Percentiles rank a stretch among this genome's conserved stretches.
Conservation (phyloP, 129 eudicot genomes). For the Sambucus nigra region DNA sequence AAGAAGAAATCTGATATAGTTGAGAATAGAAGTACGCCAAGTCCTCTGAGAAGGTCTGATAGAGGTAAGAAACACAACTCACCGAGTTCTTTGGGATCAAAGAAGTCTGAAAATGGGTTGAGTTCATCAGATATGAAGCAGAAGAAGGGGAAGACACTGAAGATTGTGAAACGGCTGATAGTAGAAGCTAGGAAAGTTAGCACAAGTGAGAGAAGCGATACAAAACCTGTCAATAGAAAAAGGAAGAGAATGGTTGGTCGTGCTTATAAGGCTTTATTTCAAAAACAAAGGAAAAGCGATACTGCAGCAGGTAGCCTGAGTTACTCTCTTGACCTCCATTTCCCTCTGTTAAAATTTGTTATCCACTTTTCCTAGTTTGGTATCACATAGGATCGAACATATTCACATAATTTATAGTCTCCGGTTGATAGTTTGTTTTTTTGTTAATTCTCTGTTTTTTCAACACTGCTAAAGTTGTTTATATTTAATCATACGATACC, state of each 20-base stretch:
- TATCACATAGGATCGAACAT: too few relatives aligned
- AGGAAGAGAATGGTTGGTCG: slow-evolving; percentile 38
- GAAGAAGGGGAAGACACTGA: slow-evolving; percentile 26
- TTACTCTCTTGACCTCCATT: background rate
- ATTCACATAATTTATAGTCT: background rate
- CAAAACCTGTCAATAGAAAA: slow-evolving; percentile 34
- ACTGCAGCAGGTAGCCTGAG: slow-evolving; percentile 33
- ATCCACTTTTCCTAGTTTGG: background rate
- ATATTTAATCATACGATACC: background rate
- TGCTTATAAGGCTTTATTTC: slow-evolving; percentile 28
- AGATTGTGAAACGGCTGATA: slow-evolving; percentile 24
- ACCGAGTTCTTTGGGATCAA: slow-evolving; percentile 22
- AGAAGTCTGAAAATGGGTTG: slow-evolving; percentile 19
- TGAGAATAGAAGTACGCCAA: slow-evolving; percentile 24
- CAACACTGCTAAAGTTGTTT: background rate
- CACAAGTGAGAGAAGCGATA: slow-evolving; percentile 14
- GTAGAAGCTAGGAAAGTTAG: slow-evolving; percentile 27
- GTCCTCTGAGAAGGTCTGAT: slow-evolving; percentile 47
- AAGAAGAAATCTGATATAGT: slow-evolving; percentile 35
- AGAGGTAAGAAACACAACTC: slow-evolving; percentile 32
- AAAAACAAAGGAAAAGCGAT: slow-evolving; percentile 7
- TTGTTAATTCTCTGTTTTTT: background rate
- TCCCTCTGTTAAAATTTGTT: too few relatives aligned
- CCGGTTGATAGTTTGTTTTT: background rate
- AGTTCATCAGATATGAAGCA: slow-evolving; percentile 21